Evolutionary conservation across 352 stramenopile genomes (phyloP).

Genomic region (Pythium myriotylum): DNA sequence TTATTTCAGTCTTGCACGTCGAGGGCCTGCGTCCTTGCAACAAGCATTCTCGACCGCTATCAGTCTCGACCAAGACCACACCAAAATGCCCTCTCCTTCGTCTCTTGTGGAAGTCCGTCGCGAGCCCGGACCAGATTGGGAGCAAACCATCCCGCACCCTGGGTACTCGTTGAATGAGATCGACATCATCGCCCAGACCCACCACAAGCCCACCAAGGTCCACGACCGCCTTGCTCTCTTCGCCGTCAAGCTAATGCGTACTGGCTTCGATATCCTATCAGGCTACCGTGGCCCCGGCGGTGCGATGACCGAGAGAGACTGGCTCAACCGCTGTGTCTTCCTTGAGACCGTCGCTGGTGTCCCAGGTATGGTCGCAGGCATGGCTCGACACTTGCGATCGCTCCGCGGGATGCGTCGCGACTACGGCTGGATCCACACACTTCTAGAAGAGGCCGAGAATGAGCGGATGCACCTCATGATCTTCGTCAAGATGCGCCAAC

Average conservation of each 20-base stretch:
- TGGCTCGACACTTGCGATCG: conserved; percentile 75
- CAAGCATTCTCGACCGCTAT: no score
- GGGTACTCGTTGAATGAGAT: conserved; percentile 48
- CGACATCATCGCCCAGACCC: conserved; percentile 31
- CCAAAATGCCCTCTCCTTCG: conserved; percentile 20
- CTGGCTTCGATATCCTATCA: conserved; percentile 48
- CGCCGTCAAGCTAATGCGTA: conserved; percentile 48
- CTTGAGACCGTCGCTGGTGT: conserved; percentile 78
- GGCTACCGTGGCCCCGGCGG: conserved; percentile 52
- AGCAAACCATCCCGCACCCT: conserved; percentile 45
- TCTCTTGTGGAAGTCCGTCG: conserved; percentile 76
- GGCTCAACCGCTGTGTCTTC: conserved; percentile 73
- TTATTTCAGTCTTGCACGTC: conserved; percentile 64
- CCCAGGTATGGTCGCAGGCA: conserved; percentile 72
- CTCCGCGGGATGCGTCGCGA: conserved; percentile 79
- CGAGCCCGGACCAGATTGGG: conserved; percentile 34
- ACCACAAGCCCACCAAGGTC: conserved; percentile 42
- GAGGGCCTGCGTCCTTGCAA: conserved; percentile 48
- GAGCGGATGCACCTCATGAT: conserved; percentile 93
- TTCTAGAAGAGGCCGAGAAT: conserved; percentile 93
- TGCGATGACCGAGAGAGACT: conserved; percentile 61
- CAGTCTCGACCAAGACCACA: no score
- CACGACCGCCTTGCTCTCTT: conserved; percentile 37
- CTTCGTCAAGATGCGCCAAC: conserved; percentile 89
- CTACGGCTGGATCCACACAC: conserved; percentile 89